Base-by-base conservation (phyloP, 169 alveolate genomes). In the Plasmodium billcollinsi region DNA sequence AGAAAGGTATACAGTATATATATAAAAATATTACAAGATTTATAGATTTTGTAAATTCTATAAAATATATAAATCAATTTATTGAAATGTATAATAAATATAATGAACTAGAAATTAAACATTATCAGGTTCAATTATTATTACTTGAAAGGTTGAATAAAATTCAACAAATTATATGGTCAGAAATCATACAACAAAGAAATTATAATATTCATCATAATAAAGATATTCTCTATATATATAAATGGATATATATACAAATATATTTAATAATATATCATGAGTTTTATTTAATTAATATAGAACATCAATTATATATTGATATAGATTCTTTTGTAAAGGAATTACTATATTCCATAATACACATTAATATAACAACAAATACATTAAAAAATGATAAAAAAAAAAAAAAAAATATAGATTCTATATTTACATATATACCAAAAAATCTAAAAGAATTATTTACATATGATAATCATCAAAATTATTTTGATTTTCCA, bases 361-460 rank as follows among this genome's bases (percentile, higher is more conserved):
- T 61, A 45, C 74, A 59, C 58, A 20, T 67, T 59, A 80, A 80
- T 24, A 24, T 47, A 9, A 6, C 15, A 39, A 39, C 47, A 39
- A 39, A 39, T 39, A 39, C 9, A n/a, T 20, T 71, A 21, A 80
- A 80, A 67, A 80, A 80, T 80, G 90, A 80, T 18, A 80, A 67
- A 52, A 20, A 69, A 7, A 54, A 67, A 5, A 39, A 39, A 5
- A 39, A 9, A 39, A 39, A 39, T 39, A 39, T 39, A 39, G 7
- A 5, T 43, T 50, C 8, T 47, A 58, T 80, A 67, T 80, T 80
- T 67, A 67, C 67, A 20, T 80, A 80, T 49, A 54, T 80, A 15
- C 90, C 90, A 11, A 80, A 80, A 80, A 80, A 61, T 80, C 67
- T 9, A 80, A 80, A 80, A 67, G 90, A 80, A 39, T 67, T 80